Conservation (phyloP, 1,284 basidiomycete species). For the Sporisorium exsertum region DNA sequence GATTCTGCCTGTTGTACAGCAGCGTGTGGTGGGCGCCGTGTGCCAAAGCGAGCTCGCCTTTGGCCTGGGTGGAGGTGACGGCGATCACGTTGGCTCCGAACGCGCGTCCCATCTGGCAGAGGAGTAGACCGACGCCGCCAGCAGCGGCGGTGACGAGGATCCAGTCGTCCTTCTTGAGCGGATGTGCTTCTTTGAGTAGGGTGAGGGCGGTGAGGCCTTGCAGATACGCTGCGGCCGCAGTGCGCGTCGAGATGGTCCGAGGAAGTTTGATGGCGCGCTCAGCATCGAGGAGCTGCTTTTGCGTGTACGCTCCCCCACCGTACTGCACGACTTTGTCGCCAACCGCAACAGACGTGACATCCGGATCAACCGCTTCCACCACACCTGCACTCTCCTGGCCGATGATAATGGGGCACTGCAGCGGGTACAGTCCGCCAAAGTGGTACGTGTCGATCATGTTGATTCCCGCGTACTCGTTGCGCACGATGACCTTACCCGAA, state of each 20-base stretch:
- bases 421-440: conserved; percentile 72
- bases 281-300: conserved; percentile 80
- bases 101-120: conserved; percentile 72
- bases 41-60: conserved; percentile 83
- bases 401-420: conserved; percentile 78
- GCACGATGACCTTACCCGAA: conserved; percentile 80
- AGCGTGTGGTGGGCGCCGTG: conserved; percentile 90
- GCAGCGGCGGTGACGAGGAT: conserved; percentile 89
- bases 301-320: conserved; percentile 77
- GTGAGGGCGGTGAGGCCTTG: conserved; percentile 85
- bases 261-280: conserved; percentile 75
- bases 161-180: conserved; percentile 76
- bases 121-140: conserved; percentile 76
- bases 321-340: conserved; percentile 76
- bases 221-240: conserved; percentile 78
- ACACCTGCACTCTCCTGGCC: conserved; percentile 84
- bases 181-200: conserved; percentile 84
- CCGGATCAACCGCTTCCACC: conserved; percentile 75
- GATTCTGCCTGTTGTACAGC: conserved; percentile 74
- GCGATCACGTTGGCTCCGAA: conserved; percentile 89
- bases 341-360: conserved; percentile 71
- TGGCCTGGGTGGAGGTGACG: conserved; percentile 87
- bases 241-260: conserved; percentile 74
- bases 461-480: conserved; percentile 73
- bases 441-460: conserved; percentile 77